Conservation (phyloP, 2,329 filamentous ascomycete species). For the Stemphylium lycopersici region DNA sequence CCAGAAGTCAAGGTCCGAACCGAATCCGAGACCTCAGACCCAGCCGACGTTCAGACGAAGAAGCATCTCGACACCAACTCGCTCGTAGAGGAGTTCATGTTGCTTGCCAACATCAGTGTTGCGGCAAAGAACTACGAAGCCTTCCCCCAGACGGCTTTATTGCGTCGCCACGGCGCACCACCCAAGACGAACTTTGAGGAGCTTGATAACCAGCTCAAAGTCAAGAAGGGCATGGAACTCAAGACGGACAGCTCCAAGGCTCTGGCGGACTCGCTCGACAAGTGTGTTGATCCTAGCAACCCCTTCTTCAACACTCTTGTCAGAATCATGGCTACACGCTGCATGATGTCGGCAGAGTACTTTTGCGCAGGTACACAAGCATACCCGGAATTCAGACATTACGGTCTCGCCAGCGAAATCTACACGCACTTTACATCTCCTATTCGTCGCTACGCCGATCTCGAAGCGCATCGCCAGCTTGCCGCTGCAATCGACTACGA, state of each 20-base stretch:
- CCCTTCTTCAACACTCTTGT: conserved; percentile 99
- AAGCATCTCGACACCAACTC: conserved; percentile 94
- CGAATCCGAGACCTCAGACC: conserved; percentile 94
- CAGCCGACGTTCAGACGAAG: conserved; percentile 95
- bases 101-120: conserved; percentile 95
- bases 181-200: conserved; percentile 98
- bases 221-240: conserved; percentile 81
- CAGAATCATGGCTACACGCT: conserved; percentile 95
- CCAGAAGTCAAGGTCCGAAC: conserved; percentile 96
- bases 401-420: conserved; percentile 93
- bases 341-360: conserved; percentile 99
- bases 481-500: conserved; percentile 95
- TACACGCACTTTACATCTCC: conserved; percentile 99
- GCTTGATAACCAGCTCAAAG: conserved; percentile 85
- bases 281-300: conserved; percentile 77
- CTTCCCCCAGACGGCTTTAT: conserved; percentile 93
- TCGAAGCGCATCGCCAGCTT: conserved; percentile 91
- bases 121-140: conserved; percentile 87
- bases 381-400: conserved; percentile 94
- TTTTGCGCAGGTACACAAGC: conserved; percentile 94
- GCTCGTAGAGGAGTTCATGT: conserved; percentile 98
- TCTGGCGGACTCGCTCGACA: conserved; percentile 90
- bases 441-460: conserved; percentile 96
- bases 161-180: conserved; percentile 88
- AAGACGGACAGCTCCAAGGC: conserved; percentile 86